phyloP scores from a whole-genome alignment of 2,329 filamentous ascomycete species.

The Stemphylium vesicarium region DNA sequence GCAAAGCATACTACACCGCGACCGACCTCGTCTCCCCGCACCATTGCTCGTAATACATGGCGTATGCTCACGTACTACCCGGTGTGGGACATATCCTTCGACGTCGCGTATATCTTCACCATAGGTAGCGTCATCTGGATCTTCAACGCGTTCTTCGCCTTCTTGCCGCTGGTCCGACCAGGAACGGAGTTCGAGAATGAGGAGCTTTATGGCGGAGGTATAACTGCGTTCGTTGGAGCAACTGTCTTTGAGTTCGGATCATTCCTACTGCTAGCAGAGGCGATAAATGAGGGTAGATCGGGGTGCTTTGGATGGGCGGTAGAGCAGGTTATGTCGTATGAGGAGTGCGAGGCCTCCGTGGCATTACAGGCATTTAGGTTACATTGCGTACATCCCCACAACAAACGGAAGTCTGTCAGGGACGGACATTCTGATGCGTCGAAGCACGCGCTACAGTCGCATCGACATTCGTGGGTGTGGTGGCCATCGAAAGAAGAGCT shows the following conservation, averaged over 20 bases:
- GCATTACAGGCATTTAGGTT: slow-evolving; percentile 22
- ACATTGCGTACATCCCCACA: slow-evolving; percentile 48
- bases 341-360: slow-evolving; percentile 18
- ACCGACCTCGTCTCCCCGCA: slow-evolving; percentile 40
- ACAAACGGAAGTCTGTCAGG: slow-evolving; percentile 42
- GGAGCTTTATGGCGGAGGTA: slow-evolving; percentile 61
- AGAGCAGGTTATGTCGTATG: slow-evolving; percentile 55
- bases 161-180: slow-evolving; percentile 63
- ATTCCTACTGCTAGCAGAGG: slow-evolving; percentile 68
- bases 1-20: slow-evolving; percentile 38
- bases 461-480: slow-evolving; percentile 60
- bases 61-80: slow-evolving; percentile 60
- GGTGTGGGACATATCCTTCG: slow-evolving; percentile 64
- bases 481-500: slow-evolving; percentile 64
- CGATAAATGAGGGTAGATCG: slow-evolving; percentile 69
- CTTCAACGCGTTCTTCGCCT: slow-evolving; percentile 68
- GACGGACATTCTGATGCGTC: slow-evolving; percentile 1
- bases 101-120: slow-evolving; percentile 62
- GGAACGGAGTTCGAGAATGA: slow-evolving; percentile 62
- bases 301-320: slow-evolving; percentile 75
- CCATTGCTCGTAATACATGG: slow-evolving; percentile 48
- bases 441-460: background rate
- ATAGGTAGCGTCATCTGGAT: slow-evolving; percentile 55
- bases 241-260: slow-evolving; percentile 71
- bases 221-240: slow-evolving; percentile 70